Base-by-base conservation (phyloP, 495 filamentous ascomycete genomes). In the Barbatosphaeria neglecta region DNA sequence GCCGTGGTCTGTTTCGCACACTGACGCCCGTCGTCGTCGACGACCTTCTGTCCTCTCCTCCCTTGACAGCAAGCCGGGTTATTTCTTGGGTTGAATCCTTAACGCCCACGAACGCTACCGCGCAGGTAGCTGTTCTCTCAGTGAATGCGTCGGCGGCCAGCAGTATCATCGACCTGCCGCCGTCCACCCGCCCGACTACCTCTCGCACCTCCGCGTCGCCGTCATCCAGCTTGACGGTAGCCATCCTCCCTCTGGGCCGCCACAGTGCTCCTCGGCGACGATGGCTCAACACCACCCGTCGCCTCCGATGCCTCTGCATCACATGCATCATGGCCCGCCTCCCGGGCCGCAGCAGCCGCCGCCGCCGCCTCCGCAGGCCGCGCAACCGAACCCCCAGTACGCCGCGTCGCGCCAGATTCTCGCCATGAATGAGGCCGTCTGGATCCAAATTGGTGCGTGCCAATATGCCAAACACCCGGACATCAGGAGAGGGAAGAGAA, bases 381-480 rank as follows among this genome's bases (percentile, higher is more conserved):
- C 57, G 16, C 60, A 63, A 41, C 57, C 53, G 18, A 46, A 19
- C 35, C 52, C 58, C 42, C 62, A 64, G 40, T 56, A 55, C 7
- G 51, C 57, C 1, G 61, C 69, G 37, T 62, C 64, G 45, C 70
- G 72, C 24, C 70, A 74, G 51, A 62, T 78, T 19, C 48, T 64
- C 8, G 54, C 59, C 1, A 58, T 86, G 25, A 98, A 90, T 58
- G 92, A 97, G 62, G 72, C 73, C 37, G 78, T 93, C n/a, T 98
- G 92, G 92, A 75, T 95, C 45, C 85, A 90, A 56, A 84, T 98
- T 44, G 92, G 90, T 95, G 79, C 49, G 78, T 52, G 25, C 23
- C 3, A n/a, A 35, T 4, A 15, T n/a, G 15, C 7, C 15, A n/a
- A n/a, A 1, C 6, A n/a, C 13, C 31, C 31, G 9, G 31, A n/a